These are phyloP conservation scores for Eimeria falciformis DNA, from an alignment of 169 alveolate genomes.

Conservation along the genomic window DNA sequence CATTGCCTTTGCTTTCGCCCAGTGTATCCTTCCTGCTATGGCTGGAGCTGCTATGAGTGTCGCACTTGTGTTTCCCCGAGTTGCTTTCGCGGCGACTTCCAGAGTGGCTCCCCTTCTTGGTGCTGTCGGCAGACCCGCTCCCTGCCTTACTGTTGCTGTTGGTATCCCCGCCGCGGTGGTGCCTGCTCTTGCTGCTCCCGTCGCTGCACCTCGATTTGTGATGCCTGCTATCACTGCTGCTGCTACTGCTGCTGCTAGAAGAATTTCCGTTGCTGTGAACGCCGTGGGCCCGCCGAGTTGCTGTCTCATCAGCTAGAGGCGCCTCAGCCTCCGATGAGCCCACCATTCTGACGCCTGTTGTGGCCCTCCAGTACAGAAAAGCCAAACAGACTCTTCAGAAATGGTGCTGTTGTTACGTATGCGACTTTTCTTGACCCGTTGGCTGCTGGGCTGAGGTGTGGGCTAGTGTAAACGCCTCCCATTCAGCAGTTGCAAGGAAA, in stretches of 20 bases:
- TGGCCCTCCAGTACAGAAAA: background rate
- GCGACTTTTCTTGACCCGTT: too few species aligned
- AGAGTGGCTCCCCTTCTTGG: constrained; percentile 26
- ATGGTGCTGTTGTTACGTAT: background rate
- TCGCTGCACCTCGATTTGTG: constrained; percentile 50
- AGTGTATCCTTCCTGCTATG: background rate
- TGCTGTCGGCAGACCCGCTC: background rate
- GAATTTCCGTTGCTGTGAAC: constrained; percentile 21
- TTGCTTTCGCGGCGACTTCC: background rate
- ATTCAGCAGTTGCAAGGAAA: background rate
- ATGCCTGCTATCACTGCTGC: constrained; percentile 51
- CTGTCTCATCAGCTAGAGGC: constrained; percentile 3
- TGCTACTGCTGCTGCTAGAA: constrained; percentile 51
- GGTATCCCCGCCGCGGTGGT: background rate
- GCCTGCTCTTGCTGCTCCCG: constrained; percentile 15
- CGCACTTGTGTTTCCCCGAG: constrained; percentile 24
- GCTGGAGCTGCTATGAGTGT: background rate
- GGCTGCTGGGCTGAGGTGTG: too few species aligned
- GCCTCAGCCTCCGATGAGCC: constrained; percentile 28
- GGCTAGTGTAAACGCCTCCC: background rate
- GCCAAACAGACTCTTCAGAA: background rate
- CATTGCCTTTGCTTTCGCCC: background rate
- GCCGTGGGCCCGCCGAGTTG: constrained; percentile 31
- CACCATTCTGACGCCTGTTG: constrained; percentile 18
- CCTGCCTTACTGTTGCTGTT: constrained; percentile 8